Base-by-base conservation (phyloP, 495 filamentous ascomycete species). In the Rhypophila decipiens region DNA sequence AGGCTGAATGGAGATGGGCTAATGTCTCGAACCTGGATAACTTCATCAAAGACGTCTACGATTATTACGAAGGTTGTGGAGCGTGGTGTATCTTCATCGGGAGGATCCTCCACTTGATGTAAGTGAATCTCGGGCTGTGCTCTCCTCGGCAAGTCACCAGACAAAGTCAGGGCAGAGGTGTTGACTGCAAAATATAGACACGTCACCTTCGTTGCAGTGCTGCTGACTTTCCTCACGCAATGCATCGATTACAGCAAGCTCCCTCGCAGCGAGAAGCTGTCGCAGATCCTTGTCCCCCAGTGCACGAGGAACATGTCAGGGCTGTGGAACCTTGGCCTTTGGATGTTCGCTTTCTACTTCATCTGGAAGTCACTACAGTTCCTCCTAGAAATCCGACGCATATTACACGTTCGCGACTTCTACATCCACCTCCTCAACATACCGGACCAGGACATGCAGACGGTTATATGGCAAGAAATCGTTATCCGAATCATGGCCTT, bases 1-100 rank as follows among this genome's bases (percentile, higher is more conserved):
- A 82, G 64, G 91, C 93, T 3, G 83, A 95, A 77, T 97, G 90
- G 86, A 83, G 84, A 60, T 98, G 93, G 89, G 86, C 87, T 47
- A 96, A 96, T 58, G 87, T 95, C 24, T 79, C 83, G 37, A 93
- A 97, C 59, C 69, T 98, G 48, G 93, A 98, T 63, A 85, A 82
- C 49, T 97, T 96, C 63, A 76, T 98, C 38, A 75, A 78, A 51
- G 86, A 95, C 45, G 91, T 96, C 20, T 98, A 97, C 63, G 74
- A 83, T 35, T 98, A 97, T 60, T 98, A 86, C 63, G 65, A 81
- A 18, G 87, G 87, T 0, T 80, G 85, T 52, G 93, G 93, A 5
- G 84, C 96, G 19, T 94, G 87, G 84, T 95, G 87, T 46, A 96
- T 98, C 19, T 38, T 90, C 20, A 70, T 94, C 31, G 79, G 78